phyloP scores from a whole-genome alignment of 108 stramenopile species.

The Epipyxis sp. region DNA sequence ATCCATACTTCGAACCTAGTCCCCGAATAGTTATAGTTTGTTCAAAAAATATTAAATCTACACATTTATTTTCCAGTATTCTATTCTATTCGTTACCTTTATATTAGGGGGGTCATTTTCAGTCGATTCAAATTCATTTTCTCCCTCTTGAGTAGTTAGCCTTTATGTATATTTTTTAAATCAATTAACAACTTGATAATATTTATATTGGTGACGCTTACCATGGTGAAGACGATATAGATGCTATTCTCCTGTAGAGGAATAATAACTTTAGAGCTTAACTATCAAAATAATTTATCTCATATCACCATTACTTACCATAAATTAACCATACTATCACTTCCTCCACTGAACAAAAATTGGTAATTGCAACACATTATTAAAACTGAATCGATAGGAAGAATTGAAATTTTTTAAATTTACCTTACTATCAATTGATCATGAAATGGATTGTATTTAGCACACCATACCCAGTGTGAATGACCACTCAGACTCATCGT shows the following conservation, averaged over 20 bases:
- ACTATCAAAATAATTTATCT: too few species aligned
- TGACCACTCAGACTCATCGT: conserved; percentile 71
- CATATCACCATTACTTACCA: too few species aligned
- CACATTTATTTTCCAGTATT: background rate
- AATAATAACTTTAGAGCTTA: too few species aligned
- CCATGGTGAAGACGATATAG: conserved; percentile 86
- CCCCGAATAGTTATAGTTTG: too few species aligned
- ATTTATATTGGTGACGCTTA: too few species aligned
- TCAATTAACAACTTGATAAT: too few species aligned
- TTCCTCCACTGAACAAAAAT: conserved; percentile 61
- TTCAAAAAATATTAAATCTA: too few species aligned
- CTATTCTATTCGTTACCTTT: conserved; percentile 35
- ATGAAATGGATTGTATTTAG: conserved; percentile 89
- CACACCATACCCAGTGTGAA: conserved; percentile 71
- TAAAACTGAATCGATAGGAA: background rate
- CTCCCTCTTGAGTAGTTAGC: too few species aligned
- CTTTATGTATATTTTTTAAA: too few species aligned
- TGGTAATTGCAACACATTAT: background rate
- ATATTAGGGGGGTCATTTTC: conserved; percentile 50
- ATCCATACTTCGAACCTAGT: conserved; percentile 57
- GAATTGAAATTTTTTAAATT: background rate
- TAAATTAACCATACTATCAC: conserved; percentile 80
- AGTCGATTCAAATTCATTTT: conserved; percentile 41
- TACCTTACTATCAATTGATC: conserved; percentile 86
- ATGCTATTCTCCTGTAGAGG: conserved; percentile 80